Evolutionary conservation across 148 eudicot genomes (phyloP).

Genomic region (Silene conica): DNA sequence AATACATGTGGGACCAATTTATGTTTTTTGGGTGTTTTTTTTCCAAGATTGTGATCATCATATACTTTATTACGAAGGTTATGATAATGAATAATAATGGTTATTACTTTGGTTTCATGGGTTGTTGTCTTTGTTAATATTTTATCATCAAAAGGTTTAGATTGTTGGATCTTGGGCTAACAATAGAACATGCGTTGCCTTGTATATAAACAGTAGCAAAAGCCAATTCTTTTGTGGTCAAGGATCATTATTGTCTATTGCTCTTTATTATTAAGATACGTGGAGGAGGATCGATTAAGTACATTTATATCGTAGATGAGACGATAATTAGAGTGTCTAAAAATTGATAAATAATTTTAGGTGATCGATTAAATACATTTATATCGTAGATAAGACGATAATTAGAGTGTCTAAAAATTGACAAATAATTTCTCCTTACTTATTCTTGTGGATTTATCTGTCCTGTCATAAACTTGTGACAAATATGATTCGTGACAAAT

Average conservation of each 20-base stretch:
- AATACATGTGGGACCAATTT: constrained; percentile 22
- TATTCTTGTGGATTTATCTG: too few relatives aligned
- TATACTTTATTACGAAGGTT: constrained; percentile 23
- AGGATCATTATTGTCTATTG: constrained; percentile 8
- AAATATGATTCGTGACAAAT: too few relatives aligned
- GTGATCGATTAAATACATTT: too few relatives aligned
- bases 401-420: too few relatives aligned
- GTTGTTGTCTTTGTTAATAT: constrained; percentile 11
- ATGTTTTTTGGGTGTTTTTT: not conserved
- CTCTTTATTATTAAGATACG: too few relatives aligned
- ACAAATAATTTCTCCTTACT: too few relatives aligned
- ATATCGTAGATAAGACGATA: too few relatives aligned
- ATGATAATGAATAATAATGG: constrained; percentile 7
- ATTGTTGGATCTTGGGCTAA: constrained; percentile 28
- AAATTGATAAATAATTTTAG: too few relatives aligned
- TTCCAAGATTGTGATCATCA: constrained; percentile 15
- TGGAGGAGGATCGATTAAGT: too few relatives aligned
- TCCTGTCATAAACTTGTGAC: too few relatives aligned
- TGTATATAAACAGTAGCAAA: not conserved
- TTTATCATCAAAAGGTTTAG: constrained; percentile 15
- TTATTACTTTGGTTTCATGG: constrained; percentile 8
- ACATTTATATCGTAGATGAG: too few relatives aligned
- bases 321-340: too few relatives aligned
- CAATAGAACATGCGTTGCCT: constrained; percentile 33
- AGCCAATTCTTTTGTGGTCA: constrained; percentile 10